Evolutionary conservation across 2,329 filamentous ascomycete species (phyloP).

Genomic region (Gremmenia infestans): DNA sequence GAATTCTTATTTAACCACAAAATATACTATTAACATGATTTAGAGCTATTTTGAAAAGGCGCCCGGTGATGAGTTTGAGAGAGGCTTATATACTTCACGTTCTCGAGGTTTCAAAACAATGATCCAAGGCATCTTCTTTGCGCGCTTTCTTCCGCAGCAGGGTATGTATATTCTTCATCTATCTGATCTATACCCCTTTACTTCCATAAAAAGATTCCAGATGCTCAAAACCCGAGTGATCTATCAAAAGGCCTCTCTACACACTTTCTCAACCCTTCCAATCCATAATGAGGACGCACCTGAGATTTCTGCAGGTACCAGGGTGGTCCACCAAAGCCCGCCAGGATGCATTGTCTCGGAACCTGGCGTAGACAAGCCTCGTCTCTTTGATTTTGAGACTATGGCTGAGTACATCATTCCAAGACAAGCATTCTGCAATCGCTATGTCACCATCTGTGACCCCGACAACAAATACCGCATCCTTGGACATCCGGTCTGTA

Average conservation of each 20-base stretch:
- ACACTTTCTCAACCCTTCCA: not conserved
- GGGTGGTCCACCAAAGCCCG: conserved; percentile 58
- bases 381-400: conserved; percentile 79
- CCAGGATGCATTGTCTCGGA: conserved; percentile 55
- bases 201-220: not conserved
- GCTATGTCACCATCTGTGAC: conserved; percentile 75
- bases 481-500: conserved; percentile 83
- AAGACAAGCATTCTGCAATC: conserved; percentile 90
- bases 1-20: no score
- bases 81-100: not conserved
- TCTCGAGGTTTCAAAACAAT: conserved; percentile 35
- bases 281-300: not conserved
- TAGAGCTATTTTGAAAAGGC: not conserved
- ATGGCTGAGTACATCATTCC: conserved; percentile 93
- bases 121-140: conserved; percentile 69
- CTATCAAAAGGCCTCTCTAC: no score
- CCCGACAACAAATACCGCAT: conserved; percentile 67
- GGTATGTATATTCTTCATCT: conserved; percentile 37
- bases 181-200: not conserved
- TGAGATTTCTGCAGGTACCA: conserved; percentile 44
- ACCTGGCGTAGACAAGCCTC: conserved; percentile 45
- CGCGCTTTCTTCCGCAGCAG: conserved; percentile 62
- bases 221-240: no score
- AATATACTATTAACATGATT: not conserved
- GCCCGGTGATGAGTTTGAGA: not conserved